Base-by-base conservation (phyloP, 495 filamentous ascomycete genomes). In the Penicillium robsamsonii region DNA sequence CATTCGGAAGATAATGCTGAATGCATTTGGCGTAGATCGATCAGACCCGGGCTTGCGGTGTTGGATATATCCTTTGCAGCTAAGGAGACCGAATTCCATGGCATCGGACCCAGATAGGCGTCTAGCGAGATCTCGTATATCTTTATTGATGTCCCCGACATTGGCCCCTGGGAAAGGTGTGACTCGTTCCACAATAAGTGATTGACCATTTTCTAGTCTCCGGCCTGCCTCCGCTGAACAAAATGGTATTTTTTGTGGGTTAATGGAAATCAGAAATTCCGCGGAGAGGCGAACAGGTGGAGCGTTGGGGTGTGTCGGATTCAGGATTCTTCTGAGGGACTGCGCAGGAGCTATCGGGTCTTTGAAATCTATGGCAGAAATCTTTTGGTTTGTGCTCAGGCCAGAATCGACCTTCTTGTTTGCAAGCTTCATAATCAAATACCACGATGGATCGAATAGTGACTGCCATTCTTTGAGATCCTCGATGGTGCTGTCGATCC, bases 71-170 rank as follows among this genome's bases (percentile, higher is more conserved):
- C 81, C 81, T 33, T 67, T 63, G 59, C 81, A 83, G 15, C 60
- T 53, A 8, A 84, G 71, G 38, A 84, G 71, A 24, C 80, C 77
- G 50, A 83, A 83, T 20, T 37, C 30, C 0, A 35, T 12, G 33
- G 48, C 30, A 24, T 51, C 31, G 13, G 33, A 31, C 10, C 18
- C 17, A 12, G 13, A 15, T 11, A 51, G 33, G 18, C 33, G n/a
- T 51, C 33, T 35, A 4, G 48, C 33, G 10, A 51, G 48, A 24
- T 51, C 48, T 29, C 48, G 48, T 24, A 51, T 24, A 38, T 41
- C 30, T 24, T 30, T 38, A 8, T 15, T 41, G 0, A 38, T 13
- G 13, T 25, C 33, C n/a, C 17, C 20, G 11, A 24, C 11, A 7
- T 45, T 45, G 11, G 42, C 42, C 12, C 42, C 42, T 7, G 48